phyloP scores from a whole-genome alignment of 2,329 filamentous ascomycete genomes.

The Phoma sp. region DNA sequence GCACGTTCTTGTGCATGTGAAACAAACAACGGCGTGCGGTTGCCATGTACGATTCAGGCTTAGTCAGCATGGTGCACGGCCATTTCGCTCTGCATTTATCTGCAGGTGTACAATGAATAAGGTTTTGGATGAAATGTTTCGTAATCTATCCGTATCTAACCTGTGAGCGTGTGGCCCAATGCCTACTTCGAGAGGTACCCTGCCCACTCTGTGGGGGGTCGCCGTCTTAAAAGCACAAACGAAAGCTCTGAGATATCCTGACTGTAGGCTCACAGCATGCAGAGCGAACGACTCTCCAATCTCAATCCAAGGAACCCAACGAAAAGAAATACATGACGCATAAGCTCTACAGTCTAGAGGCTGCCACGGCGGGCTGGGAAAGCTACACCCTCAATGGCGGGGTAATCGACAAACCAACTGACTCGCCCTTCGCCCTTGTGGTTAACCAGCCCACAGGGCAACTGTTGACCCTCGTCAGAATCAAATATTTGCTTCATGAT shows the following conservation, averaged over 20 bases:
- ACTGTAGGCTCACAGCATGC: constrained; percentile 12
- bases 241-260: constrained; percentile 16
- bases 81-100: not conserved
- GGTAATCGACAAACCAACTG: constrained; percentile 92
- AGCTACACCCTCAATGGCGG: constrained; percentile 82
- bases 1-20: constrained; percentile 3
- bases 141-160: constrained; percentile 31
- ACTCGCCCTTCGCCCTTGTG: constrained; percentile 81
- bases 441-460: constrained; percentile 91
- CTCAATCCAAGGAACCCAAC: constrained; percentile 5
- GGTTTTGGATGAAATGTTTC: constrained; percentile 12
- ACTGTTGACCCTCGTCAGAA: constrained; percentile 68
- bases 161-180: constrained; percentile 28
- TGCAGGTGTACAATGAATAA: not conserved
- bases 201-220: constrained; percentile 25
- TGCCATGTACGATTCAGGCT: not conserved
- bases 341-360: constrained; percentile 49
- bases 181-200: constrained; percentile 30
- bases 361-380: constrained; percentile 76
- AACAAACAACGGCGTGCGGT: constrained; percentile 5
- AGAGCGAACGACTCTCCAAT: constrained; percentile 13
- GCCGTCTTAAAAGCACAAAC: constrained; percentile 36
- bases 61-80: constrained; percentile 8
- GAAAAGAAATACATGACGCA: not conserved
- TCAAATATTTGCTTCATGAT: constrained; percentile 94